Evolutionary conservation across 345 rosid species (phyloP), one percentile per base, ranked within the genome.

Genomic region (Aquilaria sinensis): DNA sequence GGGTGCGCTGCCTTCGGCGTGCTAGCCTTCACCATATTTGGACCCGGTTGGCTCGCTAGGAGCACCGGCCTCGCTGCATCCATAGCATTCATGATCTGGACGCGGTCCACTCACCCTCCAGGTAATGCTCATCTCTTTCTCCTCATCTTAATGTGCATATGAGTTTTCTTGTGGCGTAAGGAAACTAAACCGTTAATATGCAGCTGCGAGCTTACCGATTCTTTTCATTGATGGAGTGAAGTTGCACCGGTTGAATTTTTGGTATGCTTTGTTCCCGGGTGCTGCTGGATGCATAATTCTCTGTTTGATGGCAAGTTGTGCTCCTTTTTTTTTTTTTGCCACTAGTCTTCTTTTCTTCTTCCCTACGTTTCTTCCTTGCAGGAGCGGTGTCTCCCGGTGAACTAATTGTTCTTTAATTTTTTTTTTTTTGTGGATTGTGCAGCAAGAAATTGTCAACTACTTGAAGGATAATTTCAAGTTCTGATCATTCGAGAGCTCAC

Each of bases 1-100:
- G 98, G 96, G 23, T 92, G 98, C 70, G 94, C 96, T 29, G 89
- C 86, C n/a, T 78, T 88, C 5, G 98, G 97, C 41, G 97, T 93
- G 29, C n/a, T 86, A 49, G 92, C 96, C 3, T 77, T 90, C 63
- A 48, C 85, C 9, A 9, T 77, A 56, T 78, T 90, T 50, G 98
- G 97, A 1, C 87, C 97, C 0, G 87, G 97, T 10, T 90, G 94
- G 96, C 86, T 93, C 52, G 85, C 97, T 55, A 81, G 97, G 63
- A 88, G 92, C 46, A 71, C 75, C 5, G 94, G 86, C 10, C 84
- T 90, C 1, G 85, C 98, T 59, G 85, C 90, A 48, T 88, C 96
- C 30, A 66, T 90, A 43, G 98, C 96, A 32, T 93, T 88, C 78
- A 93, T 93, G 98, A 66, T 81, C 72, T 67, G 67, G 47, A 74